Percentiles rank a stretch among this genome's conserved stretches.
These are phyloP conservation scores for Mucor irregularis DNA, from an alignment of 371 early-diverging fungal genomes.

Conservation along the genomic window DNA sequence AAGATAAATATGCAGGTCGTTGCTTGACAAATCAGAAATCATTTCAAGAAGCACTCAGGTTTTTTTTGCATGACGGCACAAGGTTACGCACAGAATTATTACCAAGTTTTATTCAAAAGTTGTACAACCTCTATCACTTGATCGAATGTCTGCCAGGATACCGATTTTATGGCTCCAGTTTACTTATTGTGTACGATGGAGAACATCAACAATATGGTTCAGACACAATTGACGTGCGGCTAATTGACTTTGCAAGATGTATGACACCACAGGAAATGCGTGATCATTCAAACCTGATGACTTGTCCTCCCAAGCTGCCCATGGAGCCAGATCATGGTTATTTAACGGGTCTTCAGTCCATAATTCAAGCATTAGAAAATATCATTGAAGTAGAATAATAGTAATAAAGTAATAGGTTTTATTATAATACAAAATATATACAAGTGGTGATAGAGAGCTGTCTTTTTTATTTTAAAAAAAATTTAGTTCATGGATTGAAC, in stretches of 20 bases:
- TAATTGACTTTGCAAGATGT: slow-evolving; percentile 91
- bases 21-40: slow-evolving; percentile 63
- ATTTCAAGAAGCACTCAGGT: slow-evolving; percentile 68
- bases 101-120: slow-evolving; percentile 67
- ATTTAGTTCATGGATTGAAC: slow-evolving; percentile 97
- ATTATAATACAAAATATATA: neutral
- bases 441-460: neutral
- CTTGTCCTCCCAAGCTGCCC: slow-evolving; percentile 62
- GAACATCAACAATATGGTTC: too few species aligned
- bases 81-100: slow-evolving; percentile 65
- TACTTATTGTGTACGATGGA: slow-evolving; percentile 50
- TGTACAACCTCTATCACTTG: slow-evolving; percentile 65
- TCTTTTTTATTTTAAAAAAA: neutral
- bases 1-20: slow-evolving; percentile 91
- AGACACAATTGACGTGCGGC: slow-evolving; percentile 60
- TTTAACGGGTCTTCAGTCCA: slow-evolving; percentile 60
- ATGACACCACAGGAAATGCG: slow-evolving; percentile 18
- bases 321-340: slow-evolving; percentile 63
- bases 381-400: slow-evolving; percentile 25
- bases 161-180: slow-evolving; percentile 84
- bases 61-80: slow-evolving; percentile 77
- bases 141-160: slow-evolving; percentile 69
- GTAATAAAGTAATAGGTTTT: slow-evolving; percentile 22
- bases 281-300: slow-evolving; percentile 16
- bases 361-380: slow-evolving; percentile 56